These are phyloP conservation scores for Dactylellina drechsleri DNA, from an alignment of 2,329 filamentous ascomycete species.

Conservation along the genomic window DNA sequence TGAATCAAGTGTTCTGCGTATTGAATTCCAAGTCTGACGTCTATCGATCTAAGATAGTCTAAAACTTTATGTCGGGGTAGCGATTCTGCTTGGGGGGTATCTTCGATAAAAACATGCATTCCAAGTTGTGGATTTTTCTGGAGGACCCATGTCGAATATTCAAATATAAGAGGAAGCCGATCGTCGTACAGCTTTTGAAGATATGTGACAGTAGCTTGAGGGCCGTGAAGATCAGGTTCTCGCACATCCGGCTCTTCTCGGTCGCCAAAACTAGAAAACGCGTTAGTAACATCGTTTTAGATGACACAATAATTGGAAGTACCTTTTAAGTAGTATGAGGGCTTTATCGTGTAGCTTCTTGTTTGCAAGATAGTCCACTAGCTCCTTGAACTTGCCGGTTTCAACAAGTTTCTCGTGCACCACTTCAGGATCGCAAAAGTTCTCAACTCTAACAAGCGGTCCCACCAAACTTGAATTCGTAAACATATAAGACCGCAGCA, in stretches of 20 bases:
- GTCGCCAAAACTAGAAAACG: conserved; percentile 57
- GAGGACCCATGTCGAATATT: conserved; percentile 90
- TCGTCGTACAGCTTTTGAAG: conserved; percentile 88
- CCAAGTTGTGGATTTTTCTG: conserved; percentile 76
- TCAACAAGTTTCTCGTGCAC: conserved; percentile 93
- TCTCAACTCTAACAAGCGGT: conserved; percentile 91
- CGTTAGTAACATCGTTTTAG: conserved; percentile 3
- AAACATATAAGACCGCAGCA: conserved; percentile 96
- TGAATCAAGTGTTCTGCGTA: conserved; percentile 92
- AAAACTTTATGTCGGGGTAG: conserved; percentile 81
- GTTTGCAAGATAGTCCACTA: conserved; percentile 97
- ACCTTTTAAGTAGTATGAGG: conserved; percentile 80
- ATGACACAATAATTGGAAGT: background rate
- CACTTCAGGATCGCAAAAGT: conserved; percentile 95
- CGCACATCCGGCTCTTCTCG: conserved; percentile 57
- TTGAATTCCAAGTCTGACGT: conserved; percentile 75
- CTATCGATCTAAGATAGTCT: conserved; percentile 76
- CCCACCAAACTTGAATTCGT: conserved; percentile 84
- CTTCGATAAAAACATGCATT: conserved; percentile 92
- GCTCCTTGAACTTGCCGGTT: conserved; percentile 85
- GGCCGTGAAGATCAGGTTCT: conserved; percentile 74
- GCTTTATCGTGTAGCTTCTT: conserved; percentile 92
- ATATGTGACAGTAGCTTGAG: conserved; percentile 84
- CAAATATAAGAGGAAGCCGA: conserved; percentile 87
- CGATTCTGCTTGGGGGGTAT: conserved; percentile 93